Evolutionary conservation across 495 filamentous ascomycete genomes (phyloP), one percentile per base, ranked within the genome.

Genomic region (Hyaloscypha hepaticicola): DNA sequence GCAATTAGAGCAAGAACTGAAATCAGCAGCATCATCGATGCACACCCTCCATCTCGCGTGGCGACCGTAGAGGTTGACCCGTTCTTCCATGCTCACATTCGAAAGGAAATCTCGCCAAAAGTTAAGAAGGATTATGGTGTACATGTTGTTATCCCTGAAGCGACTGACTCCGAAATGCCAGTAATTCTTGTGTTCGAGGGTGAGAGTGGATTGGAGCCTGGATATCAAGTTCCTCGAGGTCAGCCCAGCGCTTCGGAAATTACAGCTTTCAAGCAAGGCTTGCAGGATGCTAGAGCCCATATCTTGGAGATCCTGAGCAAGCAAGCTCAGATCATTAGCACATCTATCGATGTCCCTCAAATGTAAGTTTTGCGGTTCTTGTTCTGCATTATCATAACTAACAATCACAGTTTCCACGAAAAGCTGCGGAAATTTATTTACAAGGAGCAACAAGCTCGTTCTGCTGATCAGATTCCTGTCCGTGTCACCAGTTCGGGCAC

Each of bases 121-220:
- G 78, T 96, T 28, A 85, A 87, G 61, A 79, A 86, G 60, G 85
- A 92, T 25, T 90, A 85, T 68, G 90, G 91, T 66, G 93, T 97
- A 12, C 87, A 91, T 66, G 69, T 96, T 19, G 82, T 96, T 11
- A 76, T 94, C 22, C 91, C 93, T 0, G 85, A 90, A 24, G 78
- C 85, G 2, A 60, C 75, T 0, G 61, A 67, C 6, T 19, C 62
- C 29, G 80, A 87, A 45, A 74, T 85, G 41, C 85, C 92, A n/a
- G 78, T 96, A 24, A 80, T 96, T 38, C 81, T 97, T 29, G 89
- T 97, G 11, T 96, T 91, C 69, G 93, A 97, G 73, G 92, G 90
- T 24, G 77, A 82, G 1, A 77, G 78, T 24, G 78, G 82, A 31
- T 74, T 79, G 0, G 78, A 79, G 14, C 71, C 85, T 26, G 75